Base-by-base conservation (phyloP, 148 eudicot genomes). In the Vaccinium macrocarpon region DNA sequence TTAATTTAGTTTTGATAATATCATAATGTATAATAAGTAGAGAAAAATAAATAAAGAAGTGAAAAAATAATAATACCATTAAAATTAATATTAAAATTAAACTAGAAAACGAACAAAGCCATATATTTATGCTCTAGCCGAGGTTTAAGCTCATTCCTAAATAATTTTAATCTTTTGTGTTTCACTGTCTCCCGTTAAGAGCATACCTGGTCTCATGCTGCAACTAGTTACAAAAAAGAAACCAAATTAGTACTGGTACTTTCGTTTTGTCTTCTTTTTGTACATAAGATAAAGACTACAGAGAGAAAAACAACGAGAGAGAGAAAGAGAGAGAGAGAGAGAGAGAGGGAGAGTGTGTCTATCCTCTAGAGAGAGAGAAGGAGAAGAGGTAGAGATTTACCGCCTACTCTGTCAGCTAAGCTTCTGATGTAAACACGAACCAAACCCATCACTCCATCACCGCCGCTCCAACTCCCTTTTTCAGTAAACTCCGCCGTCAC, bases 371-470 rank as follows among this genome's bases (percentile, higher is more conserved):
- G 46, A 79, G 83, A 62, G 83, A 62, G 74, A n/a, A n/a, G 68
- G 76, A 27, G 59, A 50, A 18, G 62, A 61, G 42, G 15, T 19
- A 23, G 70, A 9, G 70, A 57, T 57, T 50, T 14, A 51, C 82
- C 3, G 46, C 56, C 78, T 68, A 79, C 78, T 79, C 42, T 53
- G 86, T 46, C 64, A 84, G 77, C 64, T 68, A 66, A 68, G 79
- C 42, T 6, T 2, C 27, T 51, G 52, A 55, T 79, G 76, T 70
- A 84, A 84, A 42, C 1, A 71, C 71, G 6, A 79, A 80, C 51
- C 16, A 57, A 49, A 79, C 18, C 82, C 62, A 27, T 6, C 52
- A 68, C 46, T 4, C 10, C 12, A 23, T 49, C 18, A 6, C 70
- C 70, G 70, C 13, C 15, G 16, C 25, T 4, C 35, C 25, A 23